Conservation (phyloP, 352 stramenopile species). For the Globisporangium spinosum region DNA sequence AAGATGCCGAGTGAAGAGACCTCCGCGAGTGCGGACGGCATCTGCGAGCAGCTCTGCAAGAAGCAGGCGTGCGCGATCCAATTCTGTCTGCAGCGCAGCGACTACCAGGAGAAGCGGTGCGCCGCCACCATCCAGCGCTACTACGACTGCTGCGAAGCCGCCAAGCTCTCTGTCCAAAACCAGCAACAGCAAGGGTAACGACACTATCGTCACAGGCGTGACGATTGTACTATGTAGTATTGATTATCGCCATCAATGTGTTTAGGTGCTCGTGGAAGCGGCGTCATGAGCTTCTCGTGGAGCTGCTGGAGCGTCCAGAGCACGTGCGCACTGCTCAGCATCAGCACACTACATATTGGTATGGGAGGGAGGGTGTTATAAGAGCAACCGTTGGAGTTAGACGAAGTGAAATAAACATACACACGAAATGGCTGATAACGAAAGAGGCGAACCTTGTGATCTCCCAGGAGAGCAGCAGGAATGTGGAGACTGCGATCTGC, state of each 20-base stretch:
- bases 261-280: not conserved
- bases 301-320: slow-evolving; percentile 37
- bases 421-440: not conserved
- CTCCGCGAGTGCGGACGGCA: not conserved
- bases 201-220: not conserved
- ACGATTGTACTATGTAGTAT: not conserved
- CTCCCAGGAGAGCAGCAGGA: slow-evolving; percentile 37
- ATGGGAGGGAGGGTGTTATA: not conserved
- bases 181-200: slow-evolving; percentile 10
- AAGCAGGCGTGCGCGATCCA: slow-evolving; percentile 80
- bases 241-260: not conserved
- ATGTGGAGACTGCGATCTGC: slow-evolving; percentile 24
- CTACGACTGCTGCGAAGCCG: slow-evolving; percentile 64
- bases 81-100: slow-evolving; percentile 66
- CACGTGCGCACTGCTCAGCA: slow-evolving; percentile 47
- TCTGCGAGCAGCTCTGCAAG: slow-evolving; percentile 66
- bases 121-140: slow-evolving; percentile 57
- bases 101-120: slow-evolving; percentile 76
- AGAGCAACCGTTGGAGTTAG: not conserved
- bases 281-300: slow-evolving; percentile 22
- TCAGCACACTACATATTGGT: slow-evolving; percentile 25
- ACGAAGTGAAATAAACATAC: not conserved
- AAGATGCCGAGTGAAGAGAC: slow-evolving; percentile 2
- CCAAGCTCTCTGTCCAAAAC: slow-evolving; percentile 25
- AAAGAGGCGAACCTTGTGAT: slow-evolving; percentile 29